Evolutionary conservation across 2,329 filamentous ascomycete species (phyloP), one percentile per base, ranked within the genome.

Genomic region (Apiospora phragmitis): DNA sequence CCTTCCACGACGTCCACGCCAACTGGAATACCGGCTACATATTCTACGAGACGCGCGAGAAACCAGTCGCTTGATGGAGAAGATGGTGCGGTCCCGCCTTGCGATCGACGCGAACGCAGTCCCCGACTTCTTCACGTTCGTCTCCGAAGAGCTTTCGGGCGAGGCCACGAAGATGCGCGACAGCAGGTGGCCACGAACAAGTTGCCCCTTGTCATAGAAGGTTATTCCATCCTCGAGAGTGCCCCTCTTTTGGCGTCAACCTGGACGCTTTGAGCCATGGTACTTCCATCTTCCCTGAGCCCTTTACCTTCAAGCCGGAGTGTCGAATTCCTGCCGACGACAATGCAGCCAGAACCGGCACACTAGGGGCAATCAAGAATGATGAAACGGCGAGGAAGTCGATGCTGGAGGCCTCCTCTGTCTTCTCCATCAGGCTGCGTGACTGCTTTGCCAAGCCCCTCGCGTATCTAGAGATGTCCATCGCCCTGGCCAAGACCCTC

Each of bases 1-100:
- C 3, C 32, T 76, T 21, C 76, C 74, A 75, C 70, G 72, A n/a
- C 75, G 76, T 75, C 70, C 76, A 18, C 77, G 77, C 18, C 75
- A 12, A 6, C 0, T 77, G 75, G 55, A 75, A 76, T 2, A 71
- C 72, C 18, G 68, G 71, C 8, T 76, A 74, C 21, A 72, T 76
- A 29, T 43, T 29, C 0, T 72, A 76, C 4, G 71, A 75, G 42
- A 70, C 69, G 1, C 69, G 69, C 21, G 38, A 49, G 32, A 42
- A 68, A 29, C 24, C 26, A 47, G 42, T n/a, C 45, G 29, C 18
- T 16, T 68, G n/a, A 11, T 59, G 6, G 73, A 76, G 47, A 59
- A 75, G 26, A 32, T 29, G 14, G 41, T 51, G 5, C 47, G 69
- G 16, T 45, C 67, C 12, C 70, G 73, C 11, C 49, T 29, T 11